Conservation (phyloP, 2,329 filamentous ascomycete genomes). For the Sclerotiophoma versabilis region DNA sequence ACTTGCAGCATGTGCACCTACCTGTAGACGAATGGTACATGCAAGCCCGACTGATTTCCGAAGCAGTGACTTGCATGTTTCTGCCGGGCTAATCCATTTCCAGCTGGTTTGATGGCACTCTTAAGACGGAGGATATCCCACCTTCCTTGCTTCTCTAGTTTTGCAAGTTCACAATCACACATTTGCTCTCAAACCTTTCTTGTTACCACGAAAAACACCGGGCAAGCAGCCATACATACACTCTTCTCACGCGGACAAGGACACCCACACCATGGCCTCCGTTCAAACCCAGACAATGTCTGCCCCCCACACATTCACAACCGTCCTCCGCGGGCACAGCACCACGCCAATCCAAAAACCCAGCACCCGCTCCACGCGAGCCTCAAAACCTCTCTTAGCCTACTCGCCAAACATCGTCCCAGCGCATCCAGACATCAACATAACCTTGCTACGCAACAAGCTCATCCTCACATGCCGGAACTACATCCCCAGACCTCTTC, state of each 20-base stretch:
- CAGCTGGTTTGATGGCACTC: constrained; percentile 8
- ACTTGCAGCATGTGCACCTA: constrained; percentile 16
- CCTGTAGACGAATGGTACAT: constrained; percentile 10
- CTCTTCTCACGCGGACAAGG: background rate
- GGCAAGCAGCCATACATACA: constrained; percentile 6
- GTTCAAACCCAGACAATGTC: constrained; percentile 37
- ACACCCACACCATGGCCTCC: constrained; percentile 29
- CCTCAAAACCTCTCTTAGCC: constrained; percentile 28
- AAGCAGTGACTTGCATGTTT: constrained; percentile 17
- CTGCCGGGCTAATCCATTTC: constrained; percentile 10
- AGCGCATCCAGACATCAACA: constrained; percentile 35
- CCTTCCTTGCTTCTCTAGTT: constrained; percentile 12
- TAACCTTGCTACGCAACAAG: constrained; percentile 37
- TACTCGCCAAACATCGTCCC: constrained; percentile 34
- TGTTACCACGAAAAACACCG: background rate
- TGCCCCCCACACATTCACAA: constrained; percentile 28
- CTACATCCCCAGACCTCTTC: constrained; percentile 25
- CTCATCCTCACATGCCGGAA: constrained; percentile 33
- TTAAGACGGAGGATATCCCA: constrained; percentile 13
- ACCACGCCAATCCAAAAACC: constrained; percentile 23
- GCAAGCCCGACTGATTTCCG: constrained; percentile 17
- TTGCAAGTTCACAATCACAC: constrained; percentile 5
- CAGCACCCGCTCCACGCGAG: constrained; percentile 28
- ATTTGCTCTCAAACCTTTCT: background rate
- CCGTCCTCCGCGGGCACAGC: constrained; percentile 28